Evolutionary conservation across 768 basidiomycete genomes (phyloP).

Genomic region (Russula sp.): DNA sequence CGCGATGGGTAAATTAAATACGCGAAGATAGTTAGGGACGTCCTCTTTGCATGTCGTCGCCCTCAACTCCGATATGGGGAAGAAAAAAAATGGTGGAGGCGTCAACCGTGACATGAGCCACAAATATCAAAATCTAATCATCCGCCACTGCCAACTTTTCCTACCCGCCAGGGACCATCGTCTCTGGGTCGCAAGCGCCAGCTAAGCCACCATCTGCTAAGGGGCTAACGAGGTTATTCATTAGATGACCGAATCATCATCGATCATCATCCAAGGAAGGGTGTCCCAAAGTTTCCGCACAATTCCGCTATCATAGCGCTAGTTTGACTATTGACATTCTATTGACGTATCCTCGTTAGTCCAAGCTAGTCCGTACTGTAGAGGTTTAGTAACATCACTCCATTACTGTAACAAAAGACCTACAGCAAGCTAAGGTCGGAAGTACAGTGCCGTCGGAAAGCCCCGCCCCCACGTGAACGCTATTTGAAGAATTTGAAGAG

Average conservation of each 20-base stretch:
- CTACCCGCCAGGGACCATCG: not conserved
- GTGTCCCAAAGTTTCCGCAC: not conserved
- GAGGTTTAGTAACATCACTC: not conserved
- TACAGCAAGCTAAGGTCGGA: not conserved
- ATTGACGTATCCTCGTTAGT: too few species aligned
- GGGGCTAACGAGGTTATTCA: not conserved
- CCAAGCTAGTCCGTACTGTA: too few species aligned
- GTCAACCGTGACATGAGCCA: not conserved
- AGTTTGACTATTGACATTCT: not conserved
- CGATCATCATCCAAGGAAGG: too few species aligned
- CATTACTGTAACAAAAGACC: not conserved
- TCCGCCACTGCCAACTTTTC: not conserved
- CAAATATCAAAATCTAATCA: constrained; percentile 1
- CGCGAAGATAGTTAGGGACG: too few species aligned
- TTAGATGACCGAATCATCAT: not conserved
- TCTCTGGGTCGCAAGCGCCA: too few species aligned
- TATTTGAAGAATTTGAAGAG: too few species aligned
- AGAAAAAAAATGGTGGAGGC: not conserved
- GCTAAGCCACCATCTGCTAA: too few species aligned
- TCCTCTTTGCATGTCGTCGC: too few species aligned
- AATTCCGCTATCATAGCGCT: too few species aligned
- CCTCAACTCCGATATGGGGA: too few species aligned
- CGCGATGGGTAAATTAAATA: too few species aligned
- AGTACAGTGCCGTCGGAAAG: not conserved
- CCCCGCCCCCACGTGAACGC: too few species aligned